Percentiles rank a stretch among this genome's conserved stretches.
Conservation (phyloP, 2,329 filamentous ascomycete genomes). For the Fusarium pilosicola region DNA sequence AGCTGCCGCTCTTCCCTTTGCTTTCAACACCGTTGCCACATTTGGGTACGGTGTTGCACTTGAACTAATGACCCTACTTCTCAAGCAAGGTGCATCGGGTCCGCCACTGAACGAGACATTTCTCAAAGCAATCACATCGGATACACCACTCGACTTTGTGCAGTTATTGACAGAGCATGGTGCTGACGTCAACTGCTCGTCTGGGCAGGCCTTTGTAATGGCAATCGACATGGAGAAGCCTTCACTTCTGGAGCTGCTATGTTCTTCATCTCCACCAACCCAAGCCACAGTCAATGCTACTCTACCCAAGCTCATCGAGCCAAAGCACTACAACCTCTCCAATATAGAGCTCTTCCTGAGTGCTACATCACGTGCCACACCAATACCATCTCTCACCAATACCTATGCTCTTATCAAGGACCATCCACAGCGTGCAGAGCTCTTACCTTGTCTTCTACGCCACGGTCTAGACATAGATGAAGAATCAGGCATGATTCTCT, state of each 20-base stretch:
- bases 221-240: background rate
- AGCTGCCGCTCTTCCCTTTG: background rate
- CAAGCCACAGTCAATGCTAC: background rate
- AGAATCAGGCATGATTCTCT: background rate
- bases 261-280: background rate
- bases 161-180: background rate
- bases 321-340: background rate
- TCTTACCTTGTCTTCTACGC: background rate
- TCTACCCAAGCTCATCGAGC: background rate
- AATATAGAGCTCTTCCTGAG: background rate
- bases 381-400: background rate
- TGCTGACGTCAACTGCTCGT: background rate
- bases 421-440: background rate
- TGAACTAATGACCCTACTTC: background rate
- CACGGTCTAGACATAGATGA: constrained; percentile 2
- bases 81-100: constrained; percentile 1
- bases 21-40: background rate
- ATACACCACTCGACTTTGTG: background rate
- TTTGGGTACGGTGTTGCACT: background rate
- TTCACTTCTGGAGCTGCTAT: background rate
- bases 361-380: background rate
- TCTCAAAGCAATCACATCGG: background rate
- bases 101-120: background rate
- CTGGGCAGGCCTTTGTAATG: background rate
- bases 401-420: background rate